phyloP scores from a whole-genome alignment of 257 asterid species.

The Jacaranda mimosifolia region DNA sequence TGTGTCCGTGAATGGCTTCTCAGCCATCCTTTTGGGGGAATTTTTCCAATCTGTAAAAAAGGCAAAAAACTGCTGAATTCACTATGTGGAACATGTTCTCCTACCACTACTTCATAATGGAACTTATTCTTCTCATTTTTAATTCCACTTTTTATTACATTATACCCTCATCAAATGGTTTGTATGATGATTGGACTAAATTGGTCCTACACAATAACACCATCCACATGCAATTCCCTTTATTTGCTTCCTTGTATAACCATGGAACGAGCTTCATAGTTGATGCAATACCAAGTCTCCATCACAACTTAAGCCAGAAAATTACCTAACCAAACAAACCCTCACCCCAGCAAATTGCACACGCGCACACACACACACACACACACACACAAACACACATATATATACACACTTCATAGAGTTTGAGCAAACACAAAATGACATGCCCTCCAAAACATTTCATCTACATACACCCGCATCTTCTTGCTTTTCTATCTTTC shows the following conservation, averaged over 20 bases:
- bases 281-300: slow-evolving; percentile 48
- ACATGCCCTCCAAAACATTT: slow-evolving; percentile 16
- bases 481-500: not conserved
- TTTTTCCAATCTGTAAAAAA: slow-evolving; percentile 5
- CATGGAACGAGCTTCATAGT: slow-evolving; percentile 39
- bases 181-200: no score
- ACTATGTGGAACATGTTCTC: slow-evolving; percentile 30
- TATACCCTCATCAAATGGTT: not conserved
- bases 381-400: no score
- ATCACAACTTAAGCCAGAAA: slow-evolving; percentile 29
- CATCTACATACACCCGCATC: slow-evolving; percentile 6
- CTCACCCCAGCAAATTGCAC: no score
- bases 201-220: slow-evolving; percentile 48
- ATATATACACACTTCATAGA: no score
- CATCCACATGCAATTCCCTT: slow-evolving; percentile 56
- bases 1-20: slow-evolving; percentile 1
- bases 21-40: slow-evolving; percentile 19
- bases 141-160: slow-evolving; percentile 7
- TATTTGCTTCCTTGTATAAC: slow-evolving; percentile 33
- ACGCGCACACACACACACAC: no score
- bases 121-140: slow-evolving; percentile 35
- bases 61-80: not conserved
- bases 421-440: no score
- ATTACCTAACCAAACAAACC: slow-evolving; percentile 28
- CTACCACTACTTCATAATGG: slow-evolving; percentile 26